Evolutionary conservation across 371 early-diverging fungal species (phyloP).

Genomic region (Capillidium rhysosporum): DNA sequence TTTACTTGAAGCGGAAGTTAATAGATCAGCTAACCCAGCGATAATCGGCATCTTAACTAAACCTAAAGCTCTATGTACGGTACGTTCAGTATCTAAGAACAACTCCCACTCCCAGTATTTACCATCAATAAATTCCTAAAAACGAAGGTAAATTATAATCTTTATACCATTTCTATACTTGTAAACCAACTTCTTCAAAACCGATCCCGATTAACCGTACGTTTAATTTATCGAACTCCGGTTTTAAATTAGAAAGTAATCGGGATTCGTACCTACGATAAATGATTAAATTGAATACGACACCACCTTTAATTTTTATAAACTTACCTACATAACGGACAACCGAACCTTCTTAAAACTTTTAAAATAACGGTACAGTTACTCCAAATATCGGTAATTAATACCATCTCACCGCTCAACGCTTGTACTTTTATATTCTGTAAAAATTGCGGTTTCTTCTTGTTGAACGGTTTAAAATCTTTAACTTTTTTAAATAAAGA

Average conservation of each 20-base stretch:
- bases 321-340: constrained; percentile 4
- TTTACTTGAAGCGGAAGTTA: constrained; percentile 2
- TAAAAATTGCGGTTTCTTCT: constrained; percentile 2
- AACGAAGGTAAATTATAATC: neutral
- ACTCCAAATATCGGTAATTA: constrained; percentile 5
- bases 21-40: constrained; percentile 2
- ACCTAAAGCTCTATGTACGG: constrained; percentile 5
- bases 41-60: neutral
- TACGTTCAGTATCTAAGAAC: constrained; percentile 3
- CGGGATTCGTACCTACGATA: constrained; percentile 1
- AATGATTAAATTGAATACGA: no score
- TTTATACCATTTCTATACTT: neutral
- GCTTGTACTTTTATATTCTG: constrained; percentile 3
- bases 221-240: constrained; percentile 4
- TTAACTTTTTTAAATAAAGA: neutral
- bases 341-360: constrained; percentile 5
- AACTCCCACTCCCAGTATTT: constrained; percentile 8
- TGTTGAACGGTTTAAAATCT: neutral
- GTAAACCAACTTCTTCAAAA: constrained; percentile 7
- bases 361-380: constrained; percentile 4
- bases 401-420: neutral
- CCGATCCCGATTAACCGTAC: constrained; percentile 5
- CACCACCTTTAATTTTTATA: no score
- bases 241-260: constrained; percentile 1
- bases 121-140: constrained; percentile 5